A percentile compares a stretch with the other conserved stretches of the same genome.
Conservation (phyloP, 805 yeast genomes). For the Wickerhamiella cacticola region DNA sequence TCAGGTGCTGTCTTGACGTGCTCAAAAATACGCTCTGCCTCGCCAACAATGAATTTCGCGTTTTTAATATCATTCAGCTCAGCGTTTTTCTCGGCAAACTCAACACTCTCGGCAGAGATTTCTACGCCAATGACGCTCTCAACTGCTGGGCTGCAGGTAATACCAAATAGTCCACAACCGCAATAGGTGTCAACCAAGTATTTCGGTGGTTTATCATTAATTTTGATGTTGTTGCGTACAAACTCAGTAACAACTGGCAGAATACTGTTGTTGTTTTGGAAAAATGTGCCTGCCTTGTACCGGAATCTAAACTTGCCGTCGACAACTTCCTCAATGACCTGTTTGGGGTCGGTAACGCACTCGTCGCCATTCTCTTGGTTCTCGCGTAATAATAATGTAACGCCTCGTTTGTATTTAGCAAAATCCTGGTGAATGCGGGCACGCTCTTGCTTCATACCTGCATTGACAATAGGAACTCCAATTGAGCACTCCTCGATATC, state of each 20-base stretch:
- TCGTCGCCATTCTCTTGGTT: conserved; percentile 33
- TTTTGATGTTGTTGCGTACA: conserved; percentile 57
- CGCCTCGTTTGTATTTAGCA: conserved; percentile 56
- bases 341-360: conserved; percentile 65
- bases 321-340: conserved; percentile 70
- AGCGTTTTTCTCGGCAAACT: conserved; percentile 77
- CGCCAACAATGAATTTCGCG: conserved; percentile 77
- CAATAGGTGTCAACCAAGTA: conserved; percentile 90
- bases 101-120: conserved; percentile 79
- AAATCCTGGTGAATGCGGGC: conserved; percentile 38
- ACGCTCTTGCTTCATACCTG: conserved; percentile 64
- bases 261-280: conserved; percentile 90
- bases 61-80: conserved; percentile 59
- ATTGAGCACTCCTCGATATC: conserved; percentile 92
- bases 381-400: conserved; percentile 65
- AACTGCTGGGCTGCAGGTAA: conserved; percentile 73
- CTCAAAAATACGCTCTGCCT: conserved; percentile 81
- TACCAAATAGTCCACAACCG: conserved; percentile 88
- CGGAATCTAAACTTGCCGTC: conserved; percentile 47
- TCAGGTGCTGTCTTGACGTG: conserved; percentile 50
- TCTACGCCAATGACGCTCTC: conserved; percentile 86
- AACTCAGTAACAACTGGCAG: conserved; percentile 71
- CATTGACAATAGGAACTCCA: conserved; percentile 69
- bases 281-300: conserved; percentile 90
- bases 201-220: conserved; percentile 36